Percentiles rank a stretch among this genome's conserved stretches.
phyloP scores from a whole-genome alignment of 495 filamentous ascomycete species.

The Glutinoglossum americanum region DNA sequence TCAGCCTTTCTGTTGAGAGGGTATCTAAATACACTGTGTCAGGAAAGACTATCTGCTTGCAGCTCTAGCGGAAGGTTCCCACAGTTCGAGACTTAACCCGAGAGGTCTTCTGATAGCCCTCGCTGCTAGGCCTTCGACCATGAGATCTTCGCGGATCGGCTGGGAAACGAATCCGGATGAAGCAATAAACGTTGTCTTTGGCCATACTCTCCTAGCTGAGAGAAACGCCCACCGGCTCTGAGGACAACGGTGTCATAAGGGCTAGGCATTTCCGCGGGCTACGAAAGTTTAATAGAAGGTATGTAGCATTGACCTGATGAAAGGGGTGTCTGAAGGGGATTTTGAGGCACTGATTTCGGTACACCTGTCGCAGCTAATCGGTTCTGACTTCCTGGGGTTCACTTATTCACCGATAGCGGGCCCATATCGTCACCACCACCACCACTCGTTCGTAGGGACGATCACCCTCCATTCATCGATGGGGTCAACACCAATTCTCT shows the following conservation, averaged over 20 bases:
- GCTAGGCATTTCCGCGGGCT: too few species aligned
- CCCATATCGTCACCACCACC: not conserved
- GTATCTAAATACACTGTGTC: not conserved
- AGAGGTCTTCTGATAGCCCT: not conserved
- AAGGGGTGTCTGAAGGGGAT: not conserved
- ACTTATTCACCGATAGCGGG: not conserved
- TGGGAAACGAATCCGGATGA: not conserved
- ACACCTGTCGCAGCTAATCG: not conserved
- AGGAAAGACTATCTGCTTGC: not conserved
- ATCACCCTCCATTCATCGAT: not conserved
- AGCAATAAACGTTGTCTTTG: not conserved
- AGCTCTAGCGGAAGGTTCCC: not conserved
- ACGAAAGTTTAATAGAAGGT: not conserved
- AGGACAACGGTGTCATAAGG: too few species aligned
- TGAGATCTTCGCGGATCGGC: not conserved
- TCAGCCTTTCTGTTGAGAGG: not conserved
- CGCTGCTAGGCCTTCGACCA: not conserved
- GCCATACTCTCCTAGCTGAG: not conserved
- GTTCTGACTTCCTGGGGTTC: not conserved
- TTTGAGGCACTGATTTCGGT: not conserved
- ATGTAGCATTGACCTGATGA: not conserved
- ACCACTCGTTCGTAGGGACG: not conserved
- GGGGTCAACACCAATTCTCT: not conserved
- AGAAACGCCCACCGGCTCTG: not conserved
- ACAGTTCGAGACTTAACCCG: not conserved